Base-by-base conservation (phyloP, 1,139 yeast genomes). In the Blastobotrys ciferrii region DNA sequence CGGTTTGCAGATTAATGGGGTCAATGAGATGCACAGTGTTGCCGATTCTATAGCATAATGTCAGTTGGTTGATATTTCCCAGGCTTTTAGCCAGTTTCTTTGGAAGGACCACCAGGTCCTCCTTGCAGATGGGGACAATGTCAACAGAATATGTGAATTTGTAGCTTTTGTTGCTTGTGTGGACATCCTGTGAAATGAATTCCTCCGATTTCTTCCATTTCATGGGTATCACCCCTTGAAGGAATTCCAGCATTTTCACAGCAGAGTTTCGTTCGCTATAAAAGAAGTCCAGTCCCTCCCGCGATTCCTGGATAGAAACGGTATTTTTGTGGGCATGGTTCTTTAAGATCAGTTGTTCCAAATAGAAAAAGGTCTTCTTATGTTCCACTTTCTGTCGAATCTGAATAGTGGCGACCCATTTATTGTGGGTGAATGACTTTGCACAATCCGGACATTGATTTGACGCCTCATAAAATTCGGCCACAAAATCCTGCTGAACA, bases 401-500 rank as follows among this genome's bases (percentile, higher is more conserved):
- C 73, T 94, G 99, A 38, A 94, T 95, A 28, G 92, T 81, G n/a
- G 99, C 98, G 68, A 94, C 84, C 98, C 98, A 94, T 13, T 98
- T 94, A 67, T 92, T 88, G 40, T 95, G 86, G 20, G 99, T 92
- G 66, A 86, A 92, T 1, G 96, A 84, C 70, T 88, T 89, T 48
- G 98, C 98, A 80, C 99, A 94, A 70, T 91, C 98, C 2, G 97
- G 84, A 75, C 99, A 94, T 74, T 91, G 98, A 84, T 87, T 87
- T 28, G 97, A 95, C 53, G 87, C 76, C 51, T 91, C 98, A 18
- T 87, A 82, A 65, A 85, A 94, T 63, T 92, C 97, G n/a, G 89
- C 97, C 67, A 87, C 97, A 66, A 92, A 89, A 30, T 88, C 80
- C 69, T 94, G 98, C 67, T 94, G 97, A 32, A 94, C 82, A 57